Conservation (phyloP, 768 basidiomycete genomes). For the Mycena amicta region DNA sequence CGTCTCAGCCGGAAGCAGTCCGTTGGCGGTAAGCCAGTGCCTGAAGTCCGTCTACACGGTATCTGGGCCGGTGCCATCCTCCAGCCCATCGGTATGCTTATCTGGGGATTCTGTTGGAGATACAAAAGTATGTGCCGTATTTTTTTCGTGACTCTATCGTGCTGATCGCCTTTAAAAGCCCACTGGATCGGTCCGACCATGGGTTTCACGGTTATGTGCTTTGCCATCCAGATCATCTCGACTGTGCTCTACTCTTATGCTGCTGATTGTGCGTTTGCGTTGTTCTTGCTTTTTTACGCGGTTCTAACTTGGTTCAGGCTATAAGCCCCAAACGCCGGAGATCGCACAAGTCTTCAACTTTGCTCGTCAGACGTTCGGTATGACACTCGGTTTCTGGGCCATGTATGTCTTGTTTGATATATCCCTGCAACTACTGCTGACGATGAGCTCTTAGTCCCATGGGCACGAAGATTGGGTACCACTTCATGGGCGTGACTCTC, state of each 20-base stretch:
- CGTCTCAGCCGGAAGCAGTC: constrained; percentile 12
- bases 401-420: constrained; percentile 8
- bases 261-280: constrained; percentile 10
- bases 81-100: constrained; percentile 21
- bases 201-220: constrained; percentile 19
- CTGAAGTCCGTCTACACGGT: constrained; percentile 19
- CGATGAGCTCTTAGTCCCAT: constrained; percentile 10
- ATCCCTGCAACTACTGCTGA: not conserved
- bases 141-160: not conserved
- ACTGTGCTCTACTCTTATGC: constrained; percentile 18
- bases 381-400: constrained; percentile 25
- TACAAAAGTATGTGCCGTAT: constrained; percentile 8
- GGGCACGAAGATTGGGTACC: constrained; percentile 22
- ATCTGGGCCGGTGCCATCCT: constrained; percentile 22
- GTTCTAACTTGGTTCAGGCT: constrained; percentile 1
- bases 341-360: constrained; percentile 24
- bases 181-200: constrained; percentile 20
- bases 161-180: constrained; percentile 5
- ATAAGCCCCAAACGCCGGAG: constrained; percentile 22
- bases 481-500: constrained; percentile 21
- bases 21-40: constrained; percentile 7
- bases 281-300: not conserved
- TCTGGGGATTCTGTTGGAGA: constrained; percentile 24
- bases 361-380: constrained; percentile 19
- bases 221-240: constrained; percentile 20